phyloP scores from a whole-genome alignment of 192 early-diverging fungal genomes.

The Coemansia sp. region DNA sequence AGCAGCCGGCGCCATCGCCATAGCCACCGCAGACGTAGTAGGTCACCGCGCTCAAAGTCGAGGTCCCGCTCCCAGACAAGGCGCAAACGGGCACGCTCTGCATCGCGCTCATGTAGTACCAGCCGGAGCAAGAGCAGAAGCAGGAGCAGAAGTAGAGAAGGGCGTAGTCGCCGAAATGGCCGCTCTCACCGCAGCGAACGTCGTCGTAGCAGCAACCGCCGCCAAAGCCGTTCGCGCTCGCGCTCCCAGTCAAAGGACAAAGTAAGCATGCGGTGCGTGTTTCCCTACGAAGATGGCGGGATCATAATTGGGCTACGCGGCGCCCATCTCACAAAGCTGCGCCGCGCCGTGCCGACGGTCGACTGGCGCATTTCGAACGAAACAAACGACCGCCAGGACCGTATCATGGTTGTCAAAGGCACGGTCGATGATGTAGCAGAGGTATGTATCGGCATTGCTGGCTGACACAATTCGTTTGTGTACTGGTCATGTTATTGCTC shows the following conservation, averaged over 20 bases:
- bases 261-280: slow-evolving; percentile 53
- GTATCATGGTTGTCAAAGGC: slow-evolving; percentile 46
- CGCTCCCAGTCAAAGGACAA: slow-evolving; percentile 19
- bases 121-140: slow-evolving; percentile 14
- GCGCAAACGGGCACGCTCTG: slow-evolving; percentile 11
- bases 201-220: slow-evolving; percentile 13
- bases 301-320: slow-evolving; percentile 56
- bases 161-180: slow-evolving; percentile 16
- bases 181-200: slow-evolving; percentile 17
- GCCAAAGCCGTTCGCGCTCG: slow-evolving; percentile 18
- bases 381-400: slow-evolving; percentile 52
- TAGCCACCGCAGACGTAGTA: slow-evolving; percentile 31
- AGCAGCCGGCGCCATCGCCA: slow-evolving; percentile 10
- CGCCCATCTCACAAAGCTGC: slow-evolving; percentile 51
- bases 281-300: slow-evolving; percentile 54
- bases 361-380: slow-evolving; percentile 57
- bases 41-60: slow-evolving; percentile 30
- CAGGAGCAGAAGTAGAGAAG: slow-evolving; percentile 17
- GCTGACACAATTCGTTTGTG: background rate
- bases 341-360: slow-evolving; percentile 27
- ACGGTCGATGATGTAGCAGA: slow-evolving; percentile 35
- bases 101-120: slow-evolving; percentile 26
- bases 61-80: slow-evolving; percentile 12
- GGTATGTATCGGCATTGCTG: slow-evolving; percentile 21
- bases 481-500: background rate